These are phyloP conservation scores for Fraxinus dipetala DNA, from an alignment of 305 asterid species.

Conservation along the genomic window DNA sequence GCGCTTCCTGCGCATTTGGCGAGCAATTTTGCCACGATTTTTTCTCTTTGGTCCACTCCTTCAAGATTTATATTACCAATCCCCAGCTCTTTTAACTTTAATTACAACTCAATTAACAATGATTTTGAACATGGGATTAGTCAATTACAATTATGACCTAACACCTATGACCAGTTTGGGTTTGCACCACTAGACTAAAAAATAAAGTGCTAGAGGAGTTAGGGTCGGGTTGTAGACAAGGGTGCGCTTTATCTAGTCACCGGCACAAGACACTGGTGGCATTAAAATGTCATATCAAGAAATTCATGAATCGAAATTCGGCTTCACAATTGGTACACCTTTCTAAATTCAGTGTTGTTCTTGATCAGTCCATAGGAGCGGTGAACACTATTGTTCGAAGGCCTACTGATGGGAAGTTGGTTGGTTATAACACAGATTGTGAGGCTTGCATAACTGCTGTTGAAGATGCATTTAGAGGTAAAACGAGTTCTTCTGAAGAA, in stretches of 20 bases:
- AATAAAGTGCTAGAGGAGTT: background rate
- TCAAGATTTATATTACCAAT: too few species aligned
- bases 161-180: background rate
- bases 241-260: background rate
- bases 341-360: conserved; percentile 10
- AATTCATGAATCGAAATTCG: background rate
- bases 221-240: background rate
- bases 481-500: background rate
- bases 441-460: conserved; percentile 65
- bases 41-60: too few species aligned
- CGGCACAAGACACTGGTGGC: background rate
- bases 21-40: too few species aligned
- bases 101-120: too few species aligned
- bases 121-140: too few species aligned
- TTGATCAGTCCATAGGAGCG: conserved; percentile 55
- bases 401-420: conserved; percentile 49
- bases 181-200: background rate
- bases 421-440: conserved; percentile 69
- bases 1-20: too few species aligned
- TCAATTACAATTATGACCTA: too few species aligned
- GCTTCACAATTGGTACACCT: conserved; percentile 3
- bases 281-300: background rate
- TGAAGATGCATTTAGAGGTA: conserved; percentile 62
- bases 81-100: too few species aligned
- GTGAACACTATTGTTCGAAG: conserved; percentile 63